Conservation (phyloP, 176 grass and related monocot genomes). For the Paspalum vaginatum region DNA sequence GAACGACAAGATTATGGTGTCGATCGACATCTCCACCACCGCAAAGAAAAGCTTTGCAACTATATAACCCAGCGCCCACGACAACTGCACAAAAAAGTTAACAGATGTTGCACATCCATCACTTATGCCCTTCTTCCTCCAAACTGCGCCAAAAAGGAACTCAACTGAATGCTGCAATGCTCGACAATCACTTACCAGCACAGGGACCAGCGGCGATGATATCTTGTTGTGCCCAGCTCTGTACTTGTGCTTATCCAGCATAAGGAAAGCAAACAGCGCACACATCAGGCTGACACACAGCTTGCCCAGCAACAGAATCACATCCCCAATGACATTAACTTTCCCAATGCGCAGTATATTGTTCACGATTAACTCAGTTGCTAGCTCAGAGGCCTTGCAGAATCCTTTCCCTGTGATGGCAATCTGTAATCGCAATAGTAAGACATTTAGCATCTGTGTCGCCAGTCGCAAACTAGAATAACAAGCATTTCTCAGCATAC, state of each 20-base stretch:
- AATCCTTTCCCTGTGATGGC: conserved; percentile 95
- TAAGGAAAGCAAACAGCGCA: conserved; percentile 88
- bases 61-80: conserved; percentile 78
- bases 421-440: conserved; percentile 48
- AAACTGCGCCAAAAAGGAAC: neutral
- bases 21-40: conserved; percentile 83
- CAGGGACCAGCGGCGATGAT: conserved; percentile 87
- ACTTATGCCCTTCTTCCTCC: neutral
- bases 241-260: conserved; percentile 91
- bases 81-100: conserved; percentile 44
- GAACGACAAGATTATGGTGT: conserved; percentile 90
- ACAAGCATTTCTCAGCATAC: neutral
- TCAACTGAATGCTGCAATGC: neutral
- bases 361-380: conserved; percentile 85
- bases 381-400: conserved; percentile 78
- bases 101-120: neutral
- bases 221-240: conserved; percentile 90
- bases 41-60: conserved; percentile 90
- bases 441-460: neutral
- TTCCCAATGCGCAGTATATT: conserved; percentile 94
- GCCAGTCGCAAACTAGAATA: neutral
- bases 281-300: conserved; percentile 89
- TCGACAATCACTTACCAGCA: conserved; percentile 57
- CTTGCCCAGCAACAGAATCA: conserved; percentile 86
- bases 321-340: conserved; percentile 89